A percentile compares a stretch with the other conserved stretches of the same genome.
Conservation (phyloP, 768 basidiomycete genomes). For the Fomitopsis serialis region DNA sequence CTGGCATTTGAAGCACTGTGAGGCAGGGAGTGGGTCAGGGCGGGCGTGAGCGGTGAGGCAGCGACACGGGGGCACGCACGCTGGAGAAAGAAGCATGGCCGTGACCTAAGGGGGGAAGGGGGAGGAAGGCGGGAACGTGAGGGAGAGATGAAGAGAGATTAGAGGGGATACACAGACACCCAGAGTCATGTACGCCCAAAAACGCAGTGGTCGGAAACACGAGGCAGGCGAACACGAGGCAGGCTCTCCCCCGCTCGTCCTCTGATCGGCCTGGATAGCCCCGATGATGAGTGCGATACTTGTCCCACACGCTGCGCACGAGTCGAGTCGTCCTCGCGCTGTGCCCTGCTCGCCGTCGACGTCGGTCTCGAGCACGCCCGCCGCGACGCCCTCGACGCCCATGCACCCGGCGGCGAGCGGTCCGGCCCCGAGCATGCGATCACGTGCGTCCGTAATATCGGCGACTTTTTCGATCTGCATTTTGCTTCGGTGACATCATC, state of each 20-base stretch:
- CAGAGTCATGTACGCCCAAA: slow-evolving; percentile 6
- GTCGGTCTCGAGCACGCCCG: background rate
- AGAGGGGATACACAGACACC: slow-evolving; percentile 7
- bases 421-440: background rate
- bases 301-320: slow-evolving; percentile 5
- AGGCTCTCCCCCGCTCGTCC: no score
- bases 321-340: slow-evolving; percentile 4
- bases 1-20: slow-evolving; percentile 62
- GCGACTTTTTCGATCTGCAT: background rate
- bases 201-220: slow-evolving; percentile 11
- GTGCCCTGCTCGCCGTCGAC: slow-evolving; percentile 4
- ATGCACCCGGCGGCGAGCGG: no score
- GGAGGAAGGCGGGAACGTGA: slow-evolving; percentile 1
- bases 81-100: slow-evolving; percentile 75
- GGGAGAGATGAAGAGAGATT: slow-evolving; percentile 6
- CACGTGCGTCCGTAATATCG: background rate
- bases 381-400: background rate
- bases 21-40: slow-evolving; percentile 18
- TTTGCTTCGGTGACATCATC: background rate
- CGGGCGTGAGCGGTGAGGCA: slow-evolving; percentile 15
- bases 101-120: background rate
- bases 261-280: slow-evolving; percentile 4
- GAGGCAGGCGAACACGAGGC: slow-evolving; percentile 26
- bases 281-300: slow-evolving; percentile 14
- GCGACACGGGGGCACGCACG: slow-evolving; percentile 44